Evolutionary conservation across 352 stramenopile genomes (phyloP), one percentile per base, ranked within the genome.

Genomic region (Globisporangium rhizosaccharum): DNA sequence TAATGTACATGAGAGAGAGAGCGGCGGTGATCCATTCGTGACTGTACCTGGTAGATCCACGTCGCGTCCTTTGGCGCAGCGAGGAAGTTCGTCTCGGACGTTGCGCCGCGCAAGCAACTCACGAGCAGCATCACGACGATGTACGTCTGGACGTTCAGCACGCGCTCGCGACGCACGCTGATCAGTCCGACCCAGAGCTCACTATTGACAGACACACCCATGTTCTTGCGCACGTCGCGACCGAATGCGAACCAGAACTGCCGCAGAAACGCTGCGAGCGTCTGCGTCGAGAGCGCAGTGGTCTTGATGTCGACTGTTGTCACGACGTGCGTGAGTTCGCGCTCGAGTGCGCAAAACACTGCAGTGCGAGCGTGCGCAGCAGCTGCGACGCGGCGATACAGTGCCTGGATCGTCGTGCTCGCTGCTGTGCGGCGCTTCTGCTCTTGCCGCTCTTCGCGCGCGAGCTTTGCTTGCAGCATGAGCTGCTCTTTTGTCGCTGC

Each of bases 121-220:
- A 86, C 69, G 8, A 90, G 68, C 59, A 90, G 51, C 62, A 87
- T 74, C 42, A 77, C 72, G 12, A 87, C 66, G 36, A 90, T 36
- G 55, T 87, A 87, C 42, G 82, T 70, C 52, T 86, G 75, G 20
- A 82, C 70, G 55, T 78, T 81, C 1, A 61, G 59, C 57, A 85
- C 65, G 17, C 67, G 68, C 9, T 71, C 53, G 3, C n/a, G 30
- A 7, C 51, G 4, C 1, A 59, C 45, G 12, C 33, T 30, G 2
- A 26, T 49, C 46, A 39, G 44, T 1, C 57, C 62, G 28, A 46
- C 12, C 57, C 62, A 67, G 28, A 4, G 26, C 9, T 56, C 15
- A 28, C n/a, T 42, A 20, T 39, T 8, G 33, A 11, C 33, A 1
- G 3, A 11, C 33, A 8, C 8, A 55, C 62, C 3, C 53, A 53